Percentiles rank a stretch among this genome's conserved stretches.
phyloP scores from a whole-genome alignment of 208 protist genomes.

The Phytomonas serpens region DNA sequence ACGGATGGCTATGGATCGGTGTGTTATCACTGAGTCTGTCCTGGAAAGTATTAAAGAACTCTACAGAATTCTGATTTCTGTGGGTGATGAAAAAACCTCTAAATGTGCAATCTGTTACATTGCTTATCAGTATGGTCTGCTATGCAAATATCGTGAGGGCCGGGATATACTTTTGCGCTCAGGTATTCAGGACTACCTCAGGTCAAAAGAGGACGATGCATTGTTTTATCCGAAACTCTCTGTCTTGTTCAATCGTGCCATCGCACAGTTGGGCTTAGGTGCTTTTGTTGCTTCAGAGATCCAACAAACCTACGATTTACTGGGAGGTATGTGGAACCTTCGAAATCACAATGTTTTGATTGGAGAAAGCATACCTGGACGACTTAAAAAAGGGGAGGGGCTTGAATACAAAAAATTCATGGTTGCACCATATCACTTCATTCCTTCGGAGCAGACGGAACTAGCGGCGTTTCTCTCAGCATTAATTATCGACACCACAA shows the following conservation, averaged over 20 bases:
- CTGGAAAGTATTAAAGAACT: slow-evolving; percentile 50
- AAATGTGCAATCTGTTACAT: slow-evolving; percentile 43
- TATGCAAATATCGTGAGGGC: slow-evolving; percentile 62
- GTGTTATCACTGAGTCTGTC: slow-evolving; percentile 41
- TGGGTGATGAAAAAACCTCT: slow-evolving; percentile 24
- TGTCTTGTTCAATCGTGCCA: slow-evolving; percentile 71
- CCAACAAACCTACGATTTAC: slow-evolving; percentile 45
- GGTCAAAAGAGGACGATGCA: slow-evolving; percentile 8
- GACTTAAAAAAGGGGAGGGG: slow-evolving; percentile 32
- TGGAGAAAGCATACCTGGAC: slow-evolving; percentile 39
- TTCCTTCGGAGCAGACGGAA: slow-evolving; percentile 61
- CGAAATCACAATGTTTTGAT: slow-evolving; percentile 49
- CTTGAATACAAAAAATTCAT: slow-evolving; percentile 53
- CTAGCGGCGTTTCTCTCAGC: slow-evolving; percentile 71
- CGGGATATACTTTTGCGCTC: slow-evolving; percentile 68
- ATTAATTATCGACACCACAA: slow-evolving; percentile 56
- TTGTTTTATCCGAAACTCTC: slow-evolving; percentile 21
- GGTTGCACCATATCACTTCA: slow-evolving; percentile 43
- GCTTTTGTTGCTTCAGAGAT: slow-evolving; percentile 69
- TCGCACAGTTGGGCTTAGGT: slow-evolving; percentile 74
- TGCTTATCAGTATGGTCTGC: slow-evolving; percentile 73
- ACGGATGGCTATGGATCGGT: slow-evolving; percentile 17
- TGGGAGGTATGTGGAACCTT: slow-evolving; percentile 51
- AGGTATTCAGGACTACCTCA: slow-evolving; percentile 28
- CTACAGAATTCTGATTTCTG: slow-evolving; percentile 27